Conservation (phyloP, 306 rosid genomes). For the Casuarina glauca region DNA sequence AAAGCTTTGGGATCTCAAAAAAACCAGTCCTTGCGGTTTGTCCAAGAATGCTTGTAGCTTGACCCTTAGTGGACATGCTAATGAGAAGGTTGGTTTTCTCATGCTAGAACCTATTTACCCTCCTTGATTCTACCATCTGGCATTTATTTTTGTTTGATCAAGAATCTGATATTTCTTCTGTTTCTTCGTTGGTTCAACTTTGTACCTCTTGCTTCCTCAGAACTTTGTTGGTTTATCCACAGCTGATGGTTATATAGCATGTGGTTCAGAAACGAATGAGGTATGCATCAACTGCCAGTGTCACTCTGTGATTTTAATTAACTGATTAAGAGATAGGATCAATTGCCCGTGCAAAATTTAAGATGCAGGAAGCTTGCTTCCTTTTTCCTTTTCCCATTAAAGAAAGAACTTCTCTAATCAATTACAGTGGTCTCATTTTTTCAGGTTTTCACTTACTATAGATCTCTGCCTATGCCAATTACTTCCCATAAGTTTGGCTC, state of each 20-base stretch:
- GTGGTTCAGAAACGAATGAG: slow-evolving; percentile 99
- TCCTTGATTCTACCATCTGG: neutral
- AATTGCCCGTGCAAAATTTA: neutral
- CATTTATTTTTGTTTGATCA: slow-evolving; percentile 17
- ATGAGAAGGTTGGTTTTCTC: slow-evolving; percentile 67
- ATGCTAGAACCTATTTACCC: slow-evolving; percentile 11
- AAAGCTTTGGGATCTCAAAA: slow-evolving; percentile 92
- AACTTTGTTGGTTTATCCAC: slow-evolving; percentile 91
- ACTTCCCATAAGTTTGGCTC: slow-evolving; percentile 85
- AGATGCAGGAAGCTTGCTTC: too few relatives aligned
- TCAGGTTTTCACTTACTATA: slow-evolving; percentile 82
- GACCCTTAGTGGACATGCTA: slow-evolving; percentile 81
- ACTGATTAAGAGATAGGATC: too few relatives aligned
- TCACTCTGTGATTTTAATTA: neutral
- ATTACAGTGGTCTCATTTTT: slow-evolving; percentile 3
- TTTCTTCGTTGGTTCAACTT: slow-evolving; percentile 34
- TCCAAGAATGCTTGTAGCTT: slow-evolving; percentile 72
- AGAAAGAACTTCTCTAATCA: neutral
- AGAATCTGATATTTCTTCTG: slow-evolving; percentile 17
- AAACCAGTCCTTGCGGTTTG: slow-evolving; percentile 52
- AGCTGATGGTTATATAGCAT: slow-evolving; percentile 81
- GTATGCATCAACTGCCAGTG: slow-evolving; percentile 41
- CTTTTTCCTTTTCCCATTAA: neutral
- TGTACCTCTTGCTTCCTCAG: slow-evolving; percentile 51
- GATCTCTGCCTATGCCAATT: slow-evolving; percentile 86